phyloP scores from a whole-genome alignment of 1,284 basidiomycete species.

The Melanopsichium pennsylvanicum region DNA sequence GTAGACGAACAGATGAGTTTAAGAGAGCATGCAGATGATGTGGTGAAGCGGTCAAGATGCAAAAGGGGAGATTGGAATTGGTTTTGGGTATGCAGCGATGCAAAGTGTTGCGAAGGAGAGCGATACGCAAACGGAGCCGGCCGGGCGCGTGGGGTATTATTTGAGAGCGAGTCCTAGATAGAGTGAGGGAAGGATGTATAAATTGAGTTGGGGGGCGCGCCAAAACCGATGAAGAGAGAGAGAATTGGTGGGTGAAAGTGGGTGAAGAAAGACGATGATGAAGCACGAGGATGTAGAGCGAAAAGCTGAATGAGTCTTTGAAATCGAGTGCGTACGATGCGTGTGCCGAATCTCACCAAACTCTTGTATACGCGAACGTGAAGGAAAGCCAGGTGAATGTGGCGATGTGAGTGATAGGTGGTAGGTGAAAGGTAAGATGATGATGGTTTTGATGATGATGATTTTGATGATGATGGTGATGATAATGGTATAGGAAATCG shows the following conservation, averaged over 20 bases:
- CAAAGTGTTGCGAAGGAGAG: too few relatives aligned
- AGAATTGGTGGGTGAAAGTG: neutral
- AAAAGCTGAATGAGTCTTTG: neutral
- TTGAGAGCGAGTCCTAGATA: neutral
- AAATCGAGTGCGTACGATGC: neutral
- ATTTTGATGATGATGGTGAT: slow-evolving; percentile 1
- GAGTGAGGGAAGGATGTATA: neutral
- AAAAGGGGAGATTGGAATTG: neutral
- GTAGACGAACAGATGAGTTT: neutral
- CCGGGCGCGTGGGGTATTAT: slow-evolving; percentile 18
- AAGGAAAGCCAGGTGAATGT: too few relatives aligned
- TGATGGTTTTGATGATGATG: neutral
- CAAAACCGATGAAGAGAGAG: too few relatives aligned
- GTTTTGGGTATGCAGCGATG: too few relatives aligned
- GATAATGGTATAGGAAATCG: neutral
- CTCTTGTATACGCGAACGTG: too few relatives aligned
- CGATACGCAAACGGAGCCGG: slow-evolving; percentile 28
- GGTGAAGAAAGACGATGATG: neutral
- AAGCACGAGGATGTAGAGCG: neutral
- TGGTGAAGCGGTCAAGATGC: neutral
- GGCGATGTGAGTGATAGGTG: too few relatives aligned
- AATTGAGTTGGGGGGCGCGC: neutral
- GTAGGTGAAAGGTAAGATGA: neutral
- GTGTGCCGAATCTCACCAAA: too few relatives aligned
- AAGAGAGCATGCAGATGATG: slow-evolving; percentile 4